A percentile compares a stretch with the other conserved stretches of the same genome.
These are phyloP conservation scores for Ceratocystis smalleyi DNA, from an alignment of 2,329 filamentous ascomycete genomes.

Conservation along the genomic window DNA sequence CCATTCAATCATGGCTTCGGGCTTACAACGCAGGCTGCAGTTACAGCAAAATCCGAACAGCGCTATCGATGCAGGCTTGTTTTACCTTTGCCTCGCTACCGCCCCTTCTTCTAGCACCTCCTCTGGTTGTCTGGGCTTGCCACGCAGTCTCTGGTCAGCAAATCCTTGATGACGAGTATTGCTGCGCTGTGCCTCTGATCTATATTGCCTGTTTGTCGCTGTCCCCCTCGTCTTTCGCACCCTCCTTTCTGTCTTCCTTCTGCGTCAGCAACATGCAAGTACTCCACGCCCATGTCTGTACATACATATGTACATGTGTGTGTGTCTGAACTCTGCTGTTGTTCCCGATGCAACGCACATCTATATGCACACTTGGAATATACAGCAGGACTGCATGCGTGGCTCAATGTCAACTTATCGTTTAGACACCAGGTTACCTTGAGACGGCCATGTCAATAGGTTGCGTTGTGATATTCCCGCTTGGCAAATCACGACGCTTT, in stretches of 20 bases:
- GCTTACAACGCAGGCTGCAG: neutral
- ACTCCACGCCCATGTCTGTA: neutral
- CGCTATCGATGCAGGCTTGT: neutral
- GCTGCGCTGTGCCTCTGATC: neutral
- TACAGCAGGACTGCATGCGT: neutral
- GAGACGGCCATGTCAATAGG: neutral
- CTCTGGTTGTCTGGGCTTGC: neutral
- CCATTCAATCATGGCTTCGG: neutral
- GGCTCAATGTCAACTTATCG: conserved; percentile 2
- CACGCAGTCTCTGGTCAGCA: neutral
- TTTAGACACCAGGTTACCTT: neutral
- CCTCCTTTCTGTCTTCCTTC: neutral
- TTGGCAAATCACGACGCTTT: neutral
- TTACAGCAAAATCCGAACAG: neutral
- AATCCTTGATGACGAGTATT: neutral
- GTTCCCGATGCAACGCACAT: neutral
- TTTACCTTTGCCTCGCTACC: neutral
- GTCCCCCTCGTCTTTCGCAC: neutral
- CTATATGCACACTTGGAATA: neutral
- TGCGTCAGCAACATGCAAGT: neutral
- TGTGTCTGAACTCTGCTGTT: neutral
- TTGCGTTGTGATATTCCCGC: neutral
- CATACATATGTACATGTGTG: neutral
- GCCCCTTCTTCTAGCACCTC: neutral
- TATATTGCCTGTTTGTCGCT: neutral